Evolutionary conservation across 768 basidiomycete species (phyloP), one percentile per base, ranked within the genome.

Genomic region (Punctularia strigosozonata): DNA sequence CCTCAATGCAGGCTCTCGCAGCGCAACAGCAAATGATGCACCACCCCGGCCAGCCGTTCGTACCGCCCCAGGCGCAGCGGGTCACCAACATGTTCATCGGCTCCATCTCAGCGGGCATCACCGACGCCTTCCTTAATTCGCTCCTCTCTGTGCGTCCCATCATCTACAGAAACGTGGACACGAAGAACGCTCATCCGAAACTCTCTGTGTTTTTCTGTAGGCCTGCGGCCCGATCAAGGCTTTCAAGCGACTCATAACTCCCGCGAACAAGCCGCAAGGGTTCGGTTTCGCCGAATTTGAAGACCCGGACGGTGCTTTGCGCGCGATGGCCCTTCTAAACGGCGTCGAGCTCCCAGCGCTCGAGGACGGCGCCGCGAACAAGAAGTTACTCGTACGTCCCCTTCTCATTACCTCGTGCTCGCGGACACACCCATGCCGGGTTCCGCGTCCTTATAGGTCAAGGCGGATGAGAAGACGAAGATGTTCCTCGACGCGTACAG

Each of bases 201-300:
- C 31, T 38, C 5, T 20, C 22, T 4, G 19, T 21, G 6, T 22
- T 23, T 34, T 14, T 17, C 12, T 30, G 15, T 43, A 97, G 92
- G 80, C 91, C 21, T 97, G 90, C 50, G 95, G 95, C 12, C 75
- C 80, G 3, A 66, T 97, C 43, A 77, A 78, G 43, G 88, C 86
- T 1, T 86, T 99, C 63, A 97, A 92, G 50, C 80, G 92, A 13
- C 77, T 92, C 18, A 85, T 87, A 33, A 92, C 90, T 2, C 87
- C 90, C 19, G 80, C 85, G 14, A 88, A 92, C 52, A 88, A 92
- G 57, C 85, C 92, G 5, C 87, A 92, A 64, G 90, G 89, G 3
- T 98, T 98, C 54, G 95, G 92, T 7, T 99, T 98, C 59, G 94
- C 89, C 36, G 87, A 94, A 57, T 98, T 75, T 54, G 86, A 92